These are phyloP conservation scores for Leishmania turanica DNA, from an alignment of 208 protist genomes.

Conservation along the genomic window DNA sequence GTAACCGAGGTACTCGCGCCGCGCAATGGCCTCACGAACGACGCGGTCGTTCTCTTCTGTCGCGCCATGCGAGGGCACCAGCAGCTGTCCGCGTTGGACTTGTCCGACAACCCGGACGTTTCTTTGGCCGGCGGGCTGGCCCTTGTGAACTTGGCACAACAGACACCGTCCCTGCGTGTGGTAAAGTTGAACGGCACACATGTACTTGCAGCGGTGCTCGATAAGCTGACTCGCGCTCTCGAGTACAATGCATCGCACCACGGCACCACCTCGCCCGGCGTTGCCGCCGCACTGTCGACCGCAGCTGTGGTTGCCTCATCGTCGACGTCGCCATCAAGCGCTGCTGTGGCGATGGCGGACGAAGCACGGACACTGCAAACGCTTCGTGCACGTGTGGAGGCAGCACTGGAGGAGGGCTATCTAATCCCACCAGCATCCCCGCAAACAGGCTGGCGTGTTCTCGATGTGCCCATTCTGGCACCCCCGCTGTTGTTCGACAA, in stretches of 20 bases:
- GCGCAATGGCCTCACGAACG: conserved; percentile 79
- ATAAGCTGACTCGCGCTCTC: conserved; percentile 52
- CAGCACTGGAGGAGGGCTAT: conserved; percentile 18
- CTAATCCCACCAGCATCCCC: conserved; percentile 37
- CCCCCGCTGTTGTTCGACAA: conserved; percentile 81
- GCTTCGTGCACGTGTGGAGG: conserved; percentile 12
- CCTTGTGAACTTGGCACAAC: conserved; percentile 64
- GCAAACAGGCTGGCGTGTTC: conserved; percentile 67
- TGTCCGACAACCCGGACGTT: conserved; percentile 67
- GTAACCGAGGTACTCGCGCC: conserved; percentile 52
- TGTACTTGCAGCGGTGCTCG: conserved; percentile 56
- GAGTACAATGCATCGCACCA: conserved; percentile 36
- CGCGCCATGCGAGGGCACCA: conserved; percentile 60
- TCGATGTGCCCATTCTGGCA: conserved; percentile 81
- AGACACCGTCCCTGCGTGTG: conserved; percentile 34
- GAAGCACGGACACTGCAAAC: conserved; percentile 7
- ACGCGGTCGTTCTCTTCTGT: conserved; percentile 82
- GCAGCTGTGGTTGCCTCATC: background rate
- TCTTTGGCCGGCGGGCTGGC: conserved; percentile 76
- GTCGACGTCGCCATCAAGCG: background rate
- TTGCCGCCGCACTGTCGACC: background rate
- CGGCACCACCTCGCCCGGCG: background rate
- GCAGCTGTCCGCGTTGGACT: conserved; percentile 55
- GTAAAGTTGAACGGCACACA: conserved; percentile 62
- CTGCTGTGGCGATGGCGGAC: background rate